Evolutionary conservation across 2,329 filamentous ascomycete genomes (phyloP), one percentile per base, ranked within the genome.

Genomic region (Colletotrichum zoysiae): DNA sequence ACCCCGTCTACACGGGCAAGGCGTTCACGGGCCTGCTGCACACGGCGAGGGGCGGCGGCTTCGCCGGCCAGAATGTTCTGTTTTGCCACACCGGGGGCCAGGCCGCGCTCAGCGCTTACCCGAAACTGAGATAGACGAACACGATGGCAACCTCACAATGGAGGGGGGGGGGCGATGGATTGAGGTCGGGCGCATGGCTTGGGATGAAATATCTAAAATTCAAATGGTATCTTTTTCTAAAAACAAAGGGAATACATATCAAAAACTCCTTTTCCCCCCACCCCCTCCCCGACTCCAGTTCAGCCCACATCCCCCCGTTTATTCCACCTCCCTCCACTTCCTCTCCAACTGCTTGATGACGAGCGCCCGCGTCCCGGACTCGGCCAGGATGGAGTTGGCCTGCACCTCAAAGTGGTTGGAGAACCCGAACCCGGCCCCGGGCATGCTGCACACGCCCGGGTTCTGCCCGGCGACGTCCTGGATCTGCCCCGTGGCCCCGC

Each of bases 261-360:
- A 14, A 30, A 26, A 51, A 16, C 30, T 14, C 12, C 4, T 6
- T 11, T 7, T 23, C 44, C 18, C 9, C 44, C 16, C n/a, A n/a
- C n/a, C 18, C 9, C 44, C 30, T 30, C 30, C 30, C 30, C 16
- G 11, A 46, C 20, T 46, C 44, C 18, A 11, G 44, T 6, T 11
- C 20, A 46, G 18, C 42, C 6, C 5, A 1, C 42, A 16, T 1
- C 14, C 42, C n/a, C 9, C 42, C 16, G 2, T 44, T 44, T 81
- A 73, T 65, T 83, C 82, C 58, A 81, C 80, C 58, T 78, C 76
- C 65, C 74, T 79, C 81, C 81, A 83, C 50, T 76, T 70, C 64
- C 76, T 72, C 73, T 82, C 80, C 58, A 83, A 62, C 70, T 78
- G 70, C 9, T 64, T 69, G n/a, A 81, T 67, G 46, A 76, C 64